Base-by-base conservation (phyloP, 176 grass and related monocot species). In the Pontederia paniculata region DNA sequence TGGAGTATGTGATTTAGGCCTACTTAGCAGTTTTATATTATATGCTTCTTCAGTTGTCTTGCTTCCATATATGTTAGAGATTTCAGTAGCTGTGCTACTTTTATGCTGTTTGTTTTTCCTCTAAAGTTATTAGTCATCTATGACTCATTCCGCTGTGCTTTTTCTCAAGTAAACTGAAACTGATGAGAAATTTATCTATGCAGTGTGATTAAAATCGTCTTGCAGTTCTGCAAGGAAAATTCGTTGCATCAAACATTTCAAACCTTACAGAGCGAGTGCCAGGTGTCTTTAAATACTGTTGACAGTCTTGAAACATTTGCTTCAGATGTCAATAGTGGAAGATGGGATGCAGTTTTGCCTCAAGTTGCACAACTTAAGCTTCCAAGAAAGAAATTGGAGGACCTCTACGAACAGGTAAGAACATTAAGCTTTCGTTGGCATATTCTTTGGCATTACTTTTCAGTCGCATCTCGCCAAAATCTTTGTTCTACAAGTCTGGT, bases 141-240 rank as follows among this genome's bases (percentile, higher is more conserved):
- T 63, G 23, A n/a, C 16, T 65, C 23, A 9, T 28, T 31, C 12
- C 12, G n/a, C 2, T 12, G 45, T 11, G 8, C 2, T 20, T 65
- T 23, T 50, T 28, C 48, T 50, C 13, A 50, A 17, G 17, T 21
- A 49, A 17, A 50, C 21, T 37, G 28, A 37, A 1, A 6, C 28
- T 37, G 18, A 49, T 74, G 25, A 58, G 42, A 17, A 16, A 28
- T 52, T 48, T 70, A 23, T 65, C 44, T 67, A 21, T 51, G 57
- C 77, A 91, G 86, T 58, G 93, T 98, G 71, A 85, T 98, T 49
- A 98, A 98, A 74, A 98, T 98, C 37, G 88, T 98, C 16, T 83
- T 98, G 9, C 93, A 98, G 55, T 98, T 98, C 75, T 98, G 86
- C 77, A 98, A 91, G 75, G 93, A 91, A 46, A 91, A 98, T 72